A percentile compares a stretch with the other conserved stretches of the same genome.
Evolutionary conservation across 805 yeast species (phyloP).

Genomic region (Candida nitratophila): DNA sequence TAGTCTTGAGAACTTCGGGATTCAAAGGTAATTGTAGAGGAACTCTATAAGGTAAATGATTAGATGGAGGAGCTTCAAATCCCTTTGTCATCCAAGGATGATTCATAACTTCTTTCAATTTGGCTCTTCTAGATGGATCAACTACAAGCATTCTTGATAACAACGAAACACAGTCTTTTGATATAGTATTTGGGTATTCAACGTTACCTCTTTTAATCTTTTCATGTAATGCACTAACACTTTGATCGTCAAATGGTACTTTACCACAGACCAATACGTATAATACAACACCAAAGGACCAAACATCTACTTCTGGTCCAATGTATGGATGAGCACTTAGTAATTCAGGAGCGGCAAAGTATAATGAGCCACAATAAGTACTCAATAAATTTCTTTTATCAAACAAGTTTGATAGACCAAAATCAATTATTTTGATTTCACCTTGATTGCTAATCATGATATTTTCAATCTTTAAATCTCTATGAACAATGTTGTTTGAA

Average conservation of each 20-base stretch:
- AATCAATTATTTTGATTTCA: slow-evolving; percentile 91
- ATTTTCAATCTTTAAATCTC: slow-evolving; percentile 94
- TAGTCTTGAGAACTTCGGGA: slow-evolving; percentile 58
- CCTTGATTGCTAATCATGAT: slow-evolving; percentile 92
- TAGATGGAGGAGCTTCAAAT: slow-evolving; percentile 63
- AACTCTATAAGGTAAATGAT: slow-evolving; percentile 66
- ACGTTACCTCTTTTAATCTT: slow-evolving; percentile 89
- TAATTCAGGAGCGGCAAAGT: slow-evolving; percentile 97
- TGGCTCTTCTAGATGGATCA: slow-evolving; percentile 74
- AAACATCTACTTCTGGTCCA: slow-evolving; percentile 97
- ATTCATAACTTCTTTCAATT: slow-evolving; percentile 65
- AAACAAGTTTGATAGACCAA: slow-evolving; percentile 87
- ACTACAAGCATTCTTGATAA: slow-evolving; percentile 88
- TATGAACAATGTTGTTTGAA: slow-evolving; percentile 88
- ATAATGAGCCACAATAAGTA: slow-evolving; percentile 94
- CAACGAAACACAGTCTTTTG: slow-evolving; percentile 73
- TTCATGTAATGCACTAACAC: slow-evolving; percentile 85
- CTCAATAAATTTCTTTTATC: slow-evolving; percentile 65
- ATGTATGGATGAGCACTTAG: slow-evolving; percentile 85
- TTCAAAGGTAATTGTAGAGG: slow-evolving; percentile 73
- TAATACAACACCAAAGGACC: slow-evolving; percentile 97
- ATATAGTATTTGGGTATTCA: slow-evolving; percentile 79
- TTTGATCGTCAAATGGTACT: slow-evolving; percentile 96
- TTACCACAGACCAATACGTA: slow-evolving; percentile 95
- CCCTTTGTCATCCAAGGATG: slow-evolving; percentile 97